Conservation (phyloP, 73 alveolate genomes). For the Paramecium octaurelia region DNA sequence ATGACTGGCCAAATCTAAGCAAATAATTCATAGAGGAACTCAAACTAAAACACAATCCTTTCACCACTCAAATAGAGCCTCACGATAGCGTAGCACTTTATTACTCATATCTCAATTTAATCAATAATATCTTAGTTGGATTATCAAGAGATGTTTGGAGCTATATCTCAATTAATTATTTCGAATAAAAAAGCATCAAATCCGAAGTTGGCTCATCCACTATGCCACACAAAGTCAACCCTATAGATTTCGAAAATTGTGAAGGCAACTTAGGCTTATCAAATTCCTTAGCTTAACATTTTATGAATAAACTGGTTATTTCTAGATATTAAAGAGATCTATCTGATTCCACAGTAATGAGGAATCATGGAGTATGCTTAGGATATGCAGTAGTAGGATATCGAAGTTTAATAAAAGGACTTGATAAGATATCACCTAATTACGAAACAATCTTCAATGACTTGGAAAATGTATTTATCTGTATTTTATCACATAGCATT, state of each 20-base stretch:
- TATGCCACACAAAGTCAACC: slow-evolving; percentile 94
- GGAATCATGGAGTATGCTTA: slow-evolving; percentile 86
- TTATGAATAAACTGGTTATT: slow-evolving; percentile 80
- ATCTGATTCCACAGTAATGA: slow-evolving; percentile 90
- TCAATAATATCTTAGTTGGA: slow-evolving; percentile 79
- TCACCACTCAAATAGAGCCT: slow-evolving; percentile 89
- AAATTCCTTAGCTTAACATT: slow-evolving; percentile 69
- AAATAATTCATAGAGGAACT: slow-evolving; percentile 77
- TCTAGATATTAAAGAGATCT: slow-evolving; percentile 89
- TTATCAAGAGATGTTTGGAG: slow-evolving; percentile 90
- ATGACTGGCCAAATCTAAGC: slow-evolving; percentile 81
- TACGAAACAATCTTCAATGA: slow-evolving; percentile 70
- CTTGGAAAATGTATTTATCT: slow-evolving; percentile 46
- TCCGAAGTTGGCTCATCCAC: slow-evolving; percentile 93
- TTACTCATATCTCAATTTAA: slow-evolving; percentile 59
- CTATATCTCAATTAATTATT: slow-evolving; percentile 79
- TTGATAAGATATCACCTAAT: slow-evolving; percentile 78
- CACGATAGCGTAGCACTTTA: slow-evolving; percentile 83
- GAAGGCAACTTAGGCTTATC: slow-evolving; percentile 93
- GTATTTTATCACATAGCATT: slow-evolving; percentile 56
- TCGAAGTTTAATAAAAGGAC: slow-evolving; percentile 75
- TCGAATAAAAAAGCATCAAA: slow-evolving; percentile 70
- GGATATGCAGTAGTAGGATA: slow-evolving; percentile 77
- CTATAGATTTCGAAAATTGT: slow-evolving; percentile 90
- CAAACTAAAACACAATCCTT: slow-evolving; percentile 85